phyloP scores from a whole-genome alignment of 1,284 basidiomycete genomes.

The Heterobasidion annosum region DNA sequence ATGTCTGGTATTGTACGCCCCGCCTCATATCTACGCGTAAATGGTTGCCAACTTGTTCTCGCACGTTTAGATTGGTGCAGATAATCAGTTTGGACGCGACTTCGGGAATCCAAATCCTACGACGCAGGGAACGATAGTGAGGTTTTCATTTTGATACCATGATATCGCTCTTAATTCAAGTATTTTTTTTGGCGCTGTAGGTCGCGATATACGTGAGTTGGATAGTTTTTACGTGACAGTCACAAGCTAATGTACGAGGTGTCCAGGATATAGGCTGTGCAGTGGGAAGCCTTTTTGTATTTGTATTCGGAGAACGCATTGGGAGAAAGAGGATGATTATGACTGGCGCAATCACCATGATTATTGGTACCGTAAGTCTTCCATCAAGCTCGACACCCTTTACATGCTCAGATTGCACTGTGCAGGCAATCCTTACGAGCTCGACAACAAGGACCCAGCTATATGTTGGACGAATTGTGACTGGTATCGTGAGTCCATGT shows the following conservation, averaged over 20 bases:
- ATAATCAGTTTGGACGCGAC: constrained; percentile 32
- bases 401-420: not conserved
- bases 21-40: not conserved
- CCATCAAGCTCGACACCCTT: not conserved
- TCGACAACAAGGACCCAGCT: constrained; percentile 34
- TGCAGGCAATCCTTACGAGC: constrained; percentile 23
- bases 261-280: constrained; percentile 32
- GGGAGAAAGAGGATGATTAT: constrained; percentile 34
- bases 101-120: constrained; percentile 30
- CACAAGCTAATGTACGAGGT: not conserved
- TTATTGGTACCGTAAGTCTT: constrained; percentile 29
- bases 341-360: constrained; percentile 32
- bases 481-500: constrained; percentile 29
- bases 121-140: constrained; percentile 30
- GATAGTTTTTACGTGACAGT: not conserved
- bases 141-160: constrained; percentile 8
- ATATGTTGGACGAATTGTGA: constrained; percentile 42
- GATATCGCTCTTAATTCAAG: not conserved
- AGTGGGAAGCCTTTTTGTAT: constrained; percentile 27
- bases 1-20: constrained; percentile 33
- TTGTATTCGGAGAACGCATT: constrained; percentile 30
- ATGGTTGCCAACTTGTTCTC: not conserved
- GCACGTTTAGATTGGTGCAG: constrained; percentile 26
- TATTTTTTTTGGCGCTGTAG: constrained; percentile 4
- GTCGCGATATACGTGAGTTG: constrained; percentile 17